Percentiles rank a stretch among this genome's conserved stretches.
These are phyloP conservation scores for Adansonia rubrostipa DNA, from an alignment of 441 rosid genomes.

Conservation along the genomic window DNA sequence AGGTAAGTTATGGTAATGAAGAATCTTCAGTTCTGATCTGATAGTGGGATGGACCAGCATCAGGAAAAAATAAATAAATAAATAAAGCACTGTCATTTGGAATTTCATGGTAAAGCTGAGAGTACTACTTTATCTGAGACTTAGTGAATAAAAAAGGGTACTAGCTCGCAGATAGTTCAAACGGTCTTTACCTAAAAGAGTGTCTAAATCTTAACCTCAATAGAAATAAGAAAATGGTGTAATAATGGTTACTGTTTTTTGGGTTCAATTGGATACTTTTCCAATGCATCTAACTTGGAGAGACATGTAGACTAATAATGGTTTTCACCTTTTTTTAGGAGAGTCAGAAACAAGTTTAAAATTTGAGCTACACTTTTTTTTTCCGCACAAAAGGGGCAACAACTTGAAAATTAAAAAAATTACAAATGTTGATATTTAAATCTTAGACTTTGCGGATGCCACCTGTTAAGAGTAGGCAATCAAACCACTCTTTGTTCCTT, in stretches of 20 bases:
- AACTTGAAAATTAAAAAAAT: too few species aligned
- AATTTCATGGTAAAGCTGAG: slow-evolving; percentile 16
- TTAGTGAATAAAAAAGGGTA: neutral
- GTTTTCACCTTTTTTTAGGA: too few species aligned
- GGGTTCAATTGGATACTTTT: neutral
- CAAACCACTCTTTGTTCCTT: neutral
- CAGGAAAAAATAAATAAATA: neutral
- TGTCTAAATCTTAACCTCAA: neutral
- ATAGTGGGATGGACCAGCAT: slow-evolving; percentile 17
- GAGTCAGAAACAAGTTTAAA: neutral
- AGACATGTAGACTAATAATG: neutral
- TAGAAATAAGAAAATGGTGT: neutral
- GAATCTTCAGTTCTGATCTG: slow-evolving; percentile 16
- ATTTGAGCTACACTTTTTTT: neutral
- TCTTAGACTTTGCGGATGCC: too few species aligned
- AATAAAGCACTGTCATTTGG: neutral
- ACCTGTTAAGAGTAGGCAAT: neutral
- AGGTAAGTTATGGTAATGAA: neutral
- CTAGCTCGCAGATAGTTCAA: neutral
- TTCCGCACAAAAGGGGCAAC: neutral
- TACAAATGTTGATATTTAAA: too few species aligned
- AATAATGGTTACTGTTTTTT: neutral
- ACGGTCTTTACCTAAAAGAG: neutral
- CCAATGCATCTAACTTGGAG: neutral
- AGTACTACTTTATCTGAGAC: slow-evolving; percentile 20